Percentiles rank a stretch among this genome's conserved stretches.
phyloP scores from a whole-genome alignment of 2,329 filamentous ascomycete genomes.

The Ophiosphaerella korrae region DNA sequence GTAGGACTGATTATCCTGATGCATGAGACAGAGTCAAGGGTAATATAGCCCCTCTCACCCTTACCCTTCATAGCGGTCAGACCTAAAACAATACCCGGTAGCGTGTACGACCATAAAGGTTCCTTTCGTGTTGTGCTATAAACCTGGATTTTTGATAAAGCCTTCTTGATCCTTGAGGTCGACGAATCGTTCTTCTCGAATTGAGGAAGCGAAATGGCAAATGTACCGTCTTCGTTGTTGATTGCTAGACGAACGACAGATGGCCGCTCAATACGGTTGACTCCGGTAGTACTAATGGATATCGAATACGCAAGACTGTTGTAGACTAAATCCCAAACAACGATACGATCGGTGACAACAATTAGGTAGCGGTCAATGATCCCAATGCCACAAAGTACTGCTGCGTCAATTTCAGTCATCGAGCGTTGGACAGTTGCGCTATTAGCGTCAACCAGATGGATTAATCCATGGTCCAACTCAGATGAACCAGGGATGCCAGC shows the following conservation, averaged over 20 bases:
- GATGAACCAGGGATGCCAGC: constrained; percentile 40
- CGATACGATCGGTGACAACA: constrained; percentile 72
- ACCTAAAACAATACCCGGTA: constrained; percentile 65
- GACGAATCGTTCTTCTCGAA: constrained; percentile 42
- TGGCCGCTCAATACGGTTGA: constrained; percentile 44
- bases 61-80: constrained; percentile 63
- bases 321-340: constrained; percentile 83
- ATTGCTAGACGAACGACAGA: constrained; percentile 68
- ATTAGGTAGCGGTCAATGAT: constrained; percentile 77
- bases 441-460: constrained; percentile 77
- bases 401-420: constrained; percentile 70
- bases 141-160: constrained; percentile 61
- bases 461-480: constrained; percentile 59
- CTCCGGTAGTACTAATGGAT: constrained; percentile 52
- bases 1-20: constrained; percentile 58
- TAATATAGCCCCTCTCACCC: constrained; percentile 72
- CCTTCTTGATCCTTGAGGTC: constrained; percentile 46
- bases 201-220: constrained; percentile 47
- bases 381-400: constrained; percentile 68
- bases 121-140: constrained; percentile 67
- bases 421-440: constrained; percentile 70
- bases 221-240: constrained; percentile 60
- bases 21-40: constrained; percentile 76
- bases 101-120: constrained; percentile 62
- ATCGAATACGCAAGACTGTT: constrained; percentile 74